Evolutionary conservation across 2,329 filamentous ascomycete species (phyloP).

Genomic region (Pestalotiopsis sp.): DNA sequence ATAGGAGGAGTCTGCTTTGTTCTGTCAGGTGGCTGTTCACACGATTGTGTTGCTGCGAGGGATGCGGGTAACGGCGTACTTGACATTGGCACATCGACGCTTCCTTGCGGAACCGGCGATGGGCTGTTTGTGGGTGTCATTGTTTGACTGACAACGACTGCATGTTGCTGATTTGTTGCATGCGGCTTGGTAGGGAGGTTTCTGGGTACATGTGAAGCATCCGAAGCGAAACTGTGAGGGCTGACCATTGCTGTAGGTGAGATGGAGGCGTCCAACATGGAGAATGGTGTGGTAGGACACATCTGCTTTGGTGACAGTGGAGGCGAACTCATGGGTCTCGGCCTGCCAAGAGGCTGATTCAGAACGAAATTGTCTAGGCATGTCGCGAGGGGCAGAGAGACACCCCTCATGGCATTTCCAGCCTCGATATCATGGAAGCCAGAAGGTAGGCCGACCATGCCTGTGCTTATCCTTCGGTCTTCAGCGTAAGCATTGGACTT

Average conservation of each 20-base stretch:
- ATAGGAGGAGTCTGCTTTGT: conserved; percentile 4
- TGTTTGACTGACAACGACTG: conserved; percentile 14
- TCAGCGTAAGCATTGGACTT: neutral
- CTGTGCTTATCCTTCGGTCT: conserved; percentile 33
- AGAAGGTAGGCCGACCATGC: conserved; percentile 32
- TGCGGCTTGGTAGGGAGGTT: neutral
- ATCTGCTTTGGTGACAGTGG: conserved; percentile 28
- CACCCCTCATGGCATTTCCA: conserved; percentile 29
- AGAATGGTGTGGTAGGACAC: conserved; percentile 22
- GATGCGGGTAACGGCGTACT: conserved; percentile 24
- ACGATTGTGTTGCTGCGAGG: conserved; percentile 15
- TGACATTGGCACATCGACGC: conserved; percentile 11
- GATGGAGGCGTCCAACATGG: neutral
- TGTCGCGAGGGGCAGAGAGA: conserved; percentile 33
- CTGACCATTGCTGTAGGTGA: neutral
- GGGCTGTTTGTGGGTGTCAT: conserved; percentile 8
- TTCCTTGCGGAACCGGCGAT: neutral
- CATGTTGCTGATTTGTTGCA: neutral
- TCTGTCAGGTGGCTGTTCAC: conserved; percentile 12
- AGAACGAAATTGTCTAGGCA: conserved; percentile 35
- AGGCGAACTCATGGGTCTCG: conserved; percentile 30
- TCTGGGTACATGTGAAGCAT: neutral
- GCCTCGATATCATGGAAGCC: conserved; percentile 31
- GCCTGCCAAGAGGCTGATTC: conserved; percentile 26
- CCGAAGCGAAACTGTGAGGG: neutral